Base-by-base conservation (phyloP, 192 early-diverging fungal species). In the Spizellomyces punctatus region DNA sequence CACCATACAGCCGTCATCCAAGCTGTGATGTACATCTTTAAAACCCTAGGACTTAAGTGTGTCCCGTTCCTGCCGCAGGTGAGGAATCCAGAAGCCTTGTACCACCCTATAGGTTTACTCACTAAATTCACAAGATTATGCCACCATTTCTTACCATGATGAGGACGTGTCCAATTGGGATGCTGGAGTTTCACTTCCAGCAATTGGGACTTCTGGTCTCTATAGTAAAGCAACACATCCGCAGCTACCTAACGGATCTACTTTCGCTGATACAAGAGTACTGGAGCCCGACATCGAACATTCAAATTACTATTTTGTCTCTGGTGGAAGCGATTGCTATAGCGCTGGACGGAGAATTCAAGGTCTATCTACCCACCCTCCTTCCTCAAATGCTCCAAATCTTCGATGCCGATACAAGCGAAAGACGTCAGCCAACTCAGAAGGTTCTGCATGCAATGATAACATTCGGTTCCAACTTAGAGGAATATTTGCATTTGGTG, bases 11-110 rank as follows among this genome's bases (percentile, higher is more conserved):
- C 90, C 6, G 95, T 93, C 0, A 90, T 95, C 47, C 89, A 94
- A 56, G 95, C 95, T 6, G 88, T 98, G 46, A 92, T 98, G 84
- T 91, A 92, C 46, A 96, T 98, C 62, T 98, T 96, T 81, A 92
- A 92, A 58, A 90, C 95, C 0, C 77, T 95, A 54, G 92, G 93
- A 5, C 69, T 95, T 10, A 94, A 95, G 74, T 90, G 91, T 66
- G 93, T 95, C 17, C 92, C 91, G n/a, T 95, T 93, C 66, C 80
- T 96, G 60, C 92, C 91, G 10, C 89, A 91, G 81, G 91, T 92
- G 77, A n/a, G 50, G 47, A 14, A 6, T 49, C 46, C 43, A 22
- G 54, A 6, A 17, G 22, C 5, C 42, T 61, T 65, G 41, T 46
- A 7, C 5, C 16, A 47, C 2, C 10, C 12, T 21, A 19, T 12